Evolutionary conservation across 257 asterid species (phyloP).

Genomic region (Cruciata laevipes): DNA sequence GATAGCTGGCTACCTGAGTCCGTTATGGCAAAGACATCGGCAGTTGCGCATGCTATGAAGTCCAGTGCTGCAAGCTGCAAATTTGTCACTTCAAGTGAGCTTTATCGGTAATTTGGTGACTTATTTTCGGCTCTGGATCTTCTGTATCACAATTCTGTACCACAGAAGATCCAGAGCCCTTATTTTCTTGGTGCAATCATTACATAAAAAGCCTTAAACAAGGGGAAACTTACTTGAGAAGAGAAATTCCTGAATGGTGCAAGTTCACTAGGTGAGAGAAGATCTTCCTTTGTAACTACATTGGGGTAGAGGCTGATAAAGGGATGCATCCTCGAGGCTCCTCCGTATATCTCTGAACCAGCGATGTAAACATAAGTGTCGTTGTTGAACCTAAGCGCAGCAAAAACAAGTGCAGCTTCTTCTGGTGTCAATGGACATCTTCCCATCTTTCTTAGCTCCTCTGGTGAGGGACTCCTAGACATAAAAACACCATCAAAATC

Average conservation of each 20-base stretch:
- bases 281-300: conserved; percentile 73
- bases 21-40: conserved; percentile 86
- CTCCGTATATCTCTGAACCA: conserved; percentile 74
- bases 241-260: conserved; percentile 75
- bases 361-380: conserved; percentile 78
- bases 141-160: background rate
- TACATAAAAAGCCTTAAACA: background rate
- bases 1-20: conserved; percentile 96
- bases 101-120: background rate
- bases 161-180: background rate
- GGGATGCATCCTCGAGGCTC: conserved; percentile 64
- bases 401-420: conserved; percentile 86
- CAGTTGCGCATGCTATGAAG: conserved; percentile 73
- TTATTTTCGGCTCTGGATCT: background rate
- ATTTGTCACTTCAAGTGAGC: background rate
- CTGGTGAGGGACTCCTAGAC: conserved; percentile 38
- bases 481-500: background rate
- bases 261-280: conserved; percentile 66
- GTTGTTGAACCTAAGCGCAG: conserved; percentile 60
- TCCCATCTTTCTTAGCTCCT: conserved; percentile 60
- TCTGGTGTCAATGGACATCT: conserved; percentile 92
- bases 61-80: conserved; percentile 95
- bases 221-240: conserved; percentile 54
- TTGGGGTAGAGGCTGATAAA: conserved; percentile 61
- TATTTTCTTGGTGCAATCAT: background rate